phyloP scores from a whole-genome alignment of 345 rosid genomes.

The Acer campestre region DNA sequence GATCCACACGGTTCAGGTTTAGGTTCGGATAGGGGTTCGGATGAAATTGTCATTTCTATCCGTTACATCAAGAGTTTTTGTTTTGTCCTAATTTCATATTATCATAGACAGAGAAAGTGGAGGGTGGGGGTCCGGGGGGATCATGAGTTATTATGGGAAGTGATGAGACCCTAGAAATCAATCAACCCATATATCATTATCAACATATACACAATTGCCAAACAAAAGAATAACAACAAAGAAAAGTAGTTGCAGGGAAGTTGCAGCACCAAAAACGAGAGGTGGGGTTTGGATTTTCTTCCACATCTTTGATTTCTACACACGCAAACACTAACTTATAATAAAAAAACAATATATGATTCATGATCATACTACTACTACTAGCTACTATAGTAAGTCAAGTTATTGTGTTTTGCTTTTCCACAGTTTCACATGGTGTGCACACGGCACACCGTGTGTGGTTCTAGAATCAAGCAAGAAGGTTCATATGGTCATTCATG shows the following conservation, averaged over 20 bases:
- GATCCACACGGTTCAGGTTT: too few relatives aligned
- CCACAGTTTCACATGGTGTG: conserved; percentile 32
- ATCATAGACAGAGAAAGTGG: background rate
- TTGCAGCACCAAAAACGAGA: conserved; percentile 38
- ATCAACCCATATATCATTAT: conserved; percentile 1
- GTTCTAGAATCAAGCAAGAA: conserved; percentile 5
- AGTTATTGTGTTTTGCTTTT: background rate
- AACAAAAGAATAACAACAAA: too few relatives aligned
- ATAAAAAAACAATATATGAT: background rate
- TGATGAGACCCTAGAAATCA: background rate
- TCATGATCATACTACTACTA: background rate
- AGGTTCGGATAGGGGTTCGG: too few relatives aligned
- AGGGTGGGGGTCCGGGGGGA: conserved; percentile 13
- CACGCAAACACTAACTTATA: background rate
- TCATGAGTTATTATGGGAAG: conserved; percentile 20
- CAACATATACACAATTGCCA: too few relatives aligned
- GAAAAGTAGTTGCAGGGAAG: conserved; percentile 31
- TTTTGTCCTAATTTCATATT: background rate
- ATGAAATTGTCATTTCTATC: too few relatives aligned
- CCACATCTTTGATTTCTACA: background rate
- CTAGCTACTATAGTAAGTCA: background rate
- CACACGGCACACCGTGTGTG: conserved; percentile 17
- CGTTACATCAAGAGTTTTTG: background rate
- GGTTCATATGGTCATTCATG: conserved; percentile 20
- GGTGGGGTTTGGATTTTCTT: conserved; percentile 23